Percentiles rank a stretch among this genome's conserved stretches.
Evolutionary conservation across 768 basidiomycete species (phyloP).

Genomic region (Psilocybe cyanescens): DNA sequence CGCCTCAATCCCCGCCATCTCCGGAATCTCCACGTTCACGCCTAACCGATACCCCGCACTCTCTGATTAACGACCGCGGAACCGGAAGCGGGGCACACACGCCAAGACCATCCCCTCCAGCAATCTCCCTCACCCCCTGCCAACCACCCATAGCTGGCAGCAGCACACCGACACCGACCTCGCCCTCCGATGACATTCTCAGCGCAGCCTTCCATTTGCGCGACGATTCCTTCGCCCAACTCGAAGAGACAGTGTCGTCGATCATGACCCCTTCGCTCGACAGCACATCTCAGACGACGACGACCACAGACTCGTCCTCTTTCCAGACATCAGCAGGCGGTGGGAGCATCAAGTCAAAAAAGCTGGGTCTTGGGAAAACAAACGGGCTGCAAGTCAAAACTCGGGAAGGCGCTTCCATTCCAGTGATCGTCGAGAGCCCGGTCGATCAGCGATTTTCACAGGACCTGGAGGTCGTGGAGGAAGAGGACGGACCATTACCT

Average conservation of each 20-base stretch:
- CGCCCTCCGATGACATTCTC: conserved; percentile 3
- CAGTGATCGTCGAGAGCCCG: conserved; percentile 42
- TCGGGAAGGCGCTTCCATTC: conserved; percentile 23
- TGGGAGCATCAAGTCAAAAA: neutral
- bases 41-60: too few species aligned
- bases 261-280: conserved; percentile 31
- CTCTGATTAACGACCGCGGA: too few species aligned
- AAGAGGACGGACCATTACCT: neutral
- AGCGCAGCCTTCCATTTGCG: conserved; percentile 17
- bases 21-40: conserved; percentile 7
- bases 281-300: conserved; percentile 24
- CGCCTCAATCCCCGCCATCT: conserved; percentile 5
- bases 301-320: conserved; percentile 25
- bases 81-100: conserved; percentile 5
- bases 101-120: conserved; percentile 14
- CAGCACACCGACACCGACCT: neutral
- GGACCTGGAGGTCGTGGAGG: conserved; percentile 4
- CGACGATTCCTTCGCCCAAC: conserved; percentile 17
- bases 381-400: conserved; percentile 23
- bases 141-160: too few species aligned
- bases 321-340: conserved; percentile 17
- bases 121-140: conserved; percentile 19
- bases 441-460: conserved; percentile 28
- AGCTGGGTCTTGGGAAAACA: conserved; percentile 20
- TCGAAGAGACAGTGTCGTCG: conserved; percentile 24